Evolutionary conservation across 768 basidiomycete species (phyloP).

Genomic region (Cystobasidium onofrii): DNA sequence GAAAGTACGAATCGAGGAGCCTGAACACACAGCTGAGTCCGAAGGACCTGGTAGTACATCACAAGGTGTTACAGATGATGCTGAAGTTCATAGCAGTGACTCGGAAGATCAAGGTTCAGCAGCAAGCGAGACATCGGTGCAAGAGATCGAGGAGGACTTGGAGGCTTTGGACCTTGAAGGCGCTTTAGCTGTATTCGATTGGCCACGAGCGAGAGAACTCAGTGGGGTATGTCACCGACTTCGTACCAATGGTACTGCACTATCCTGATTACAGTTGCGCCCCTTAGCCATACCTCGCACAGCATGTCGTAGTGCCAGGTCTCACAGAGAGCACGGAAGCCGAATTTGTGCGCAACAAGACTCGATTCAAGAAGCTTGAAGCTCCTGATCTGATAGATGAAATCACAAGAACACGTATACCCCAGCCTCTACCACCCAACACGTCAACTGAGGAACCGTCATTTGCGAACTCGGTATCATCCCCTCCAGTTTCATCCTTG

Average conservation of each 20-base stretch:
- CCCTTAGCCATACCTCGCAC: conserved; percentile 7
- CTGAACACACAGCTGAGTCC: background rate
- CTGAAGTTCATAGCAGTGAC: background rate
- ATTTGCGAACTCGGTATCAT: background rate
- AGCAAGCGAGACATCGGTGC: background rate
- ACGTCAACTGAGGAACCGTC: background rate
- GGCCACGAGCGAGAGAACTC: background rate
- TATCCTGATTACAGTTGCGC: background rate
- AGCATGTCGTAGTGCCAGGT: background rate
- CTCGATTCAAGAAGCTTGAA: conserved; percentile 27
- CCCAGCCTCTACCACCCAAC: background rate
- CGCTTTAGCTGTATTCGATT: background rate
- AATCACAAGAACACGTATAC: conserved; percentile 14
- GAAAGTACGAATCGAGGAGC: background rate
- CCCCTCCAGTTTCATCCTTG: background rate
- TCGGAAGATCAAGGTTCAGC: background rate
- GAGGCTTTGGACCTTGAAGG: background rate
- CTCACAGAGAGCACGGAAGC: background rate
- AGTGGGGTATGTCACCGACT: background rate
- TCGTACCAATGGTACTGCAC: background rate
- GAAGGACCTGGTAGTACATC: background rate
- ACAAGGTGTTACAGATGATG: background rate
- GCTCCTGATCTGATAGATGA: conserved; percentile 21
- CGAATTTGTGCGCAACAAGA: background rate
- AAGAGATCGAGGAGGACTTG: background rate